These are phyloP conservation scores for Fraxinus latifolia DNA, from an alignment of 305 asterid genomes.

Conservation along the genomic window DNA sequence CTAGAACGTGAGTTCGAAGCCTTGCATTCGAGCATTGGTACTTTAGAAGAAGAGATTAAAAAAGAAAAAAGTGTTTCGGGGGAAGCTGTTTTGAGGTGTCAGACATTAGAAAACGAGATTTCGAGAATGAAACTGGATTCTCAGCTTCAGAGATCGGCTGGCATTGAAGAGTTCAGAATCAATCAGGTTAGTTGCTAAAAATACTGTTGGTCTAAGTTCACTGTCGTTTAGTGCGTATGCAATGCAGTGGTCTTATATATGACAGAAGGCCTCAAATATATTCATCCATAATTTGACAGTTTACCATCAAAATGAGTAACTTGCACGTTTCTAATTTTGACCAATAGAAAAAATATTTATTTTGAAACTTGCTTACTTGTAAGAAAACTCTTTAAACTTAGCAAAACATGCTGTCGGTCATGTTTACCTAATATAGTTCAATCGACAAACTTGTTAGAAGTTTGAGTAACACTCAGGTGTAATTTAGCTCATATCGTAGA, in stretches of 20 bases:
- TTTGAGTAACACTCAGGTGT: background rate
- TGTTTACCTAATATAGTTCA: background rate
- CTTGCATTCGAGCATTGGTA: constrained; percentile 35
- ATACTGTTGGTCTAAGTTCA: background rate
- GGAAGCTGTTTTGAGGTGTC: constrained; percentile 48
- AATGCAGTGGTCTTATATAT: background rate
- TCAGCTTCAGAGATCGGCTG: constrained; percentile 45
- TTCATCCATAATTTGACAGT: background rate
- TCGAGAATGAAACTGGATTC: constrained; percentile 42
- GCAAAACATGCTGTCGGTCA: background rate
- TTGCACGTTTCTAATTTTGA: background rate
- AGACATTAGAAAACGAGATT: constrained; percentile 43
- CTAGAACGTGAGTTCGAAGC: constrained; percentile 39
- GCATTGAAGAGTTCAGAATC: constrained; percentile 49
- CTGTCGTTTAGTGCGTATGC: background rate
- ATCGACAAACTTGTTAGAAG: background rate
- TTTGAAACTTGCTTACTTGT: background rate
- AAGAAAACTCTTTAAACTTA: background rate
- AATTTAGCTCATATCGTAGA: background rate
- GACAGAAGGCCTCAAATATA: background rate
- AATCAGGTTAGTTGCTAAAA: constrained; percentile 51
- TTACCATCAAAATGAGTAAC: background rate
- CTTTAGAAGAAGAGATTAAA: constrained; percentile 42
- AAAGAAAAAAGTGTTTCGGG: constrained; percentile 36
- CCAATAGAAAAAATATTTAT: background rate